Conservation (phyloP, 2,329 filamentous ascomycete genomes). For the Colletotrichum sp. region DNA sequence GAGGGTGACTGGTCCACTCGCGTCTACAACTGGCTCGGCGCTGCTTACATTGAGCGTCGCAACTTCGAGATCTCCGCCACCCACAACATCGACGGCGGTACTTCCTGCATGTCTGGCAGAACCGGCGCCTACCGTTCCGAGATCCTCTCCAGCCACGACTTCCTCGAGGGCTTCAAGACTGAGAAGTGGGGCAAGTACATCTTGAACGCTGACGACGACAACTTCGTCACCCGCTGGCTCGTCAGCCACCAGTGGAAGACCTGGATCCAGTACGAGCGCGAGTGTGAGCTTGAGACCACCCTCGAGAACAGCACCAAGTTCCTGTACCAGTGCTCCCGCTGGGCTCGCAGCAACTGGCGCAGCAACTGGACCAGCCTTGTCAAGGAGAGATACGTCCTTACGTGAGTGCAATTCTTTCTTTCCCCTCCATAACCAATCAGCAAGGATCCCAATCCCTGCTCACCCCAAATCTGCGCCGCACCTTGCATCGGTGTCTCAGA, state of each 20-base stretch:
- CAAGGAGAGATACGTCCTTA: conserved; percentile 82
- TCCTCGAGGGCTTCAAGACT: conserved; percentile 87
- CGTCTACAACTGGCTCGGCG: conserved; percentile 88
- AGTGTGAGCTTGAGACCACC: conserved; percentile 91
- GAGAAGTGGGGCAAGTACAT: conserved; percentile 90
- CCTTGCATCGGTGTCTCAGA: background rate
- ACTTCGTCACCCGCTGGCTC: conserved; percentile 96
- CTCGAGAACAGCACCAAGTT: conserved; percentile 89
- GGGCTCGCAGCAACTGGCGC: conserved; percentile 97
- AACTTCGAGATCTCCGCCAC: conserved; percentile 98
- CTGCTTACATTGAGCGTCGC: conserved; percentile 88
- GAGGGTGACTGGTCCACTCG: conserved; percentile 62
- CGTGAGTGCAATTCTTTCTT: conserved; percentile 60
- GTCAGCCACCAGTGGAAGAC: conserved; percentile 93
- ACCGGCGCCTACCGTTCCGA: conserved; percentile 90
- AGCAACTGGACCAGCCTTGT: conserved; percentile 93
- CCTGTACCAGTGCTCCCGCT: conserved; percentile 89
- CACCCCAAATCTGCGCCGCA: background rate
- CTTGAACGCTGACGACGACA: conserved; percentile 96
- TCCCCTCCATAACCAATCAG: background rate
- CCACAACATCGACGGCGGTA: conserved; percentile 90
- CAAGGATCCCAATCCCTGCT: background rate
- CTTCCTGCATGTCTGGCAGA: conserved; percentile 95
- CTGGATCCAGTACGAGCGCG: conserved; percentile 90
- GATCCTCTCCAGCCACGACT: conserved; percentile 84